These are phyloP conservation scores for Amylocarpus encephaloides DNA, from an alignment of 2,329 filamentous ascomycete genomes.

Conservation along the genomic window DNA sequence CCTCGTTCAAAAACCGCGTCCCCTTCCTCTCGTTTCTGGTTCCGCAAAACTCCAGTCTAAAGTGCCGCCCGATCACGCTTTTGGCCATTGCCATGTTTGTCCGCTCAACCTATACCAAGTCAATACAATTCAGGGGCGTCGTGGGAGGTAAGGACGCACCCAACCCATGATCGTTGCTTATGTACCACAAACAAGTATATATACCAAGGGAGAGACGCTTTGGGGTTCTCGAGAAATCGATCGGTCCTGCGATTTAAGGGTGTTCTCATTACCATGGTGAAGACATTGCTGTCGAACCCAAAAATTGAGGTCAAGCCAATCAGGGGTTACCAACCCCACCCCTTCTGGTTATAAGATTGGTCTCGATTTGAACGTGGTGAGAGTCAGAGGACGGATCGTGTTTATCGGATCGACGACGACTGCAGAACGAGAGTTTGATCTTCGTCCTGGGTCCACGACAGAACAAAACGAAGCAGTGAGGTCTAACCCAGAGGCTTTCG, in stretches of 20 bases:
- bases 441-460: too few species aligned
- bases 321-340: too few species aligned
- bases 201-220: neutral
- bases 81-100: conserved; percentile 47
- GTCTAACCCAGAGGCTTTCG: neutral
- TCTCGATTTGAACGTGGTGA: too few species aligned
- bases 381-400: too few species aligned
- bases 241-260: neutral
- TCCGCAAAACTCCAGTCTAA: conserved; percentile 74
- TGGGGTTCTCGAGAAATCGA: neutral
- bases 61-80: conserved; percentile 63
- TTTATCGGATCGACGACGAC: too few species aligned
- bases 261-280: neutral
- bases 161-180: conserved; percentile 26
- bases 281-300: neutral
- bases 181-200: conserved; percentile 5
- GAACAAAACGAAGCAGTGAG: too few species aligned
- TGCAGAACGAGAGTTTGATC: too few species aligned
- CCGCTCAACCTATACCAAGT: conserved; percentile 22
- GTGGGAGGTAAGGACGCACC: conserved; percentile 16
- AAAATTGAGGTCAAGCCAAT: neutral
- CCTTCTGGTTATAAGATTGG: too few species aligned
- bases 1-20: conserved; percentile 74
- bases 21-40: conserved; percentile 53
- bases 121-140: conserved; percentile 3